Base-by-base conservation (phyloP, 768 basidiomycete genomes). In the Kwoniella sp. region DNA sequence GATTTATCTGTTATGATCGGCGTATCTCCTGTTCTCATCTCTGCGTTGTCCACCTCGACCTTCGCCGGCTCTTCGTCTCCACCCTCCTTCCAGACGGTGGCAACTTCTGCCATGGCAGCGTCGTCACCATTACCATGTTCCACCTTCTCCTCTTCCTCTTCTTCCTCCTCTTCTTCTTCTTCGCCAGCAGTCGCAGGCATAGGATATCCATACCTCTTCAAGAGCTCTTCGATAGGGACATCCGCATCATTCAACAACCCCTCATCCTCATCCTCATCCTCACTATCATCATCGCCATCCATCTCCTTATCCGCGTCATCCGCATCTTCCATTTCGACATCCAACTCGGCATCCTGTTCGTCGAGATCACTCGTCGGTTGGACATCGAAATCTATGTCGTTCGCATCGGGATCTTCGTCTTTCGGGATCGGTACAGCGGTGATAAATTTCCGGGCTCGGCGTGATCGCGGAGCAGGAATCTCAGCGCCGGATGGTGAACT, bases 261-360 rank as follows among this genome's bases (percentile, higher is more conserved):
- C 17, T 74, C 79, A 67, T 82, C 79, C 63, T 82, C 81, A 47
- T 72, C 76, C 29, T 81, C 79, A 44, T 60, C 70, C 8, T 52
- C n/a, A n/a, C n/a, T n/a, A 47, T 72, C 76, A 33, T 81, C 79
- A 44, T 60, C 70, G 8, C 48, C 64, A 22, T 67, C 65, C 0
- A 65, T 58, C 2, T n/a, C 44, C 2, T 75, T 80, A 0, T 80
- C 82, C 0, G 81, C 81, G 22, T 79, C 82, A 0, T 80, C 82
- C 0, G 81, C 81, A 24, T 79, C 82, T 36, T 81, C 82, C 55
- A 78, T 68, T 36, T 82, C 81, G 13, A 81, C 83, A 56, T 85
- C 84, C 17, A 80, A 74, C 58, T 77, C 64, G 51, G 64, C 46
- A 68, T 80, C 76, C 27, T 81, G 78, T 27, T 80, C 82, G 0